A percentile compares a stretch with the other conserved stretches of the same genome.
Evolutionary conservation across 2,329 filamentous ascomycete species (phyloP).

Genomic region (Tolypocladium guangdongense): DNA sequence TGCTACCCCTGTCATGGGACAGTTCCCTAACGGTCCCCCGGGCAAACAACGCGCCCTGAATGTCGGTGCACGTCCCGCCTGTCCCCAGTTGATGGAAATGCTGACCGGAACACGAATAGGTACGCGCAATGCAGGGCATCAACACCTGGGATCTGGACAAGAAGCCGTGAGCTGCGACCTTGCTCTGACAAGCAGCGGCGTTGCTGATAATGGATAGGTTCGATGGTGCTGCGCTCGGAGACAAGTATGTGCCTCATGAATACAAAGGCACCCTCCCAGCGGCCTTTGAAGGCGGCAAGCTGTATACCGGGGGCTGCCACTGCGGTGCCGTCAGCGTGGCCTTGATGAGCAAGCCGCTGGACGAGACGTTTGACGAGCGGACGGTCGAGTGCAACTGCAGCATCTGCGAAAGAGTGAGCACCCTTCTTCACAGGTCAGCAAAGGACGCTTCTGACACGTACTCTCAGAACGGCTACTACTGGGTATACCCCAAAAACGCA

Average conservation of each 20-base stretch:
- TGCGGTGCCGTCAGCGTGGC: constrained; percentile 37
- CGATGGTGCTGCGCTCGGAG: constrained; percentile 23
- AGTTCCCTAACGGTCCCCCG: neutral
- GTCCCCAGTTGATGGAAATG: neutral
- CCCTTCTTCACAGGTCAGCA: neutral
- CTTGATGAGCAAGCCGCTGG: constrained; percentile 29
- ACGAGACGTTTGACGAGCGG: constrained; percentile 20
- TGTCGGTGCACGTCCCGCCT: constrained; percentile 1
- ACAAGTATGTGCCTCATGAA: constrained; percentile 20
- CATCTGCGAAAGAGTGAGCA: constrained; percentile 30
- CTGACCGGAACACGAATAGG: constrained; percentile 13
- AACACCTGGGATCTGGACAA: constrained; percentile 29
- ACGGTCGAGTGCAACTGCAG: constrained; percentile 40
- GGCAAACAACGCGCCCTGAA: constrained; percentile 4
- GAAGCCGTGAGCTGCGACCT: constrained; percentile 18
- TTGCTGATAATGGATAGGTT: constrained; percentile 15
- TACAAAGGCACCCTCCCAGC: constrained; percentile 31
- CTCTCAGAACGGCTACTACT: constrained; percentile 29
- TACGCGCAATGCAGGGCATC: constrained; percentile 30
- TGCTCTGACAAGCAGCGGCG: neutral
- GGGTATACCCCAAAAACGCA: constrained; percentile 30
- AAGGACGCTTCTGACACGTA: neutral
- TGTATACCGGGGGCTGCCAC: constrained; percentile 41
- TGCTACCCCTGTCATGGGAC: constrained; percentile 29
- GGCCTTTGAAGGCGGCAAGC: constrained; percentile 23